Conservation (phyloP, 495 filamentous ascomycete species). For the Neurospora intermedia region DNA sequence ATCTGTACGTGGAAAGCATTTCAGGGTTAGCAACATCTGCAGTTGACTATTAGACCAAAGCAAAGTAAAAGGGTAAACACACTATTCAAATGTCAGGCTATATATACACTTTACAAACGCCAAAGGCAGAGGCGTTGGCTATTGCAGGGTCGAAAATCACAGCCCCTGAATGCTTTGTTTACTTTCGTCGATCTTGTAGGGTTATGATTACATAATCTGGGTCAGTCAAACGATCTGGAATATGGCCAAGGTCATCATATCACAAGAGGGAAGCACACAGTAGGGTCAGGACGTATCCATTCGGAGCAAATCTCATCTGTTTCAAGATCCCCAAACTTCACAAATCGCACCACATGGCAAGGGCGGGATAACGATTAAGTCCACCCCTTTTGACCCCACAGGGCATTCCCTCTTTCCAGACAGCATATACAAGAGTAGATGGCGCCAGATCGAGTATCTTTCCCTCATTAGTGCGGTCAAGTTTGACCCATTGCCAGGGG, state of each 20-base stretch:
- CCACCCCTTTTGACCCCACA: conserved; percentile 54
- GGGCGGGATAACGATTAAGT: conserved; percentile 46
- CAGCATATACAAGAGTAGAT: conserved; percentile 30
- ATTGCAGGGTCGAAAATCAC: not conserved
- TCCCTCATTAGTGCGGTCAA: conserved; percentile 89
- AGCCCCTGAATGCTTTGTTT: not conserved
- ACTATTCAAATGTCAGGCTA: not conserved
- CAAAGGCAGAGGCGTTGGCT: not conserved
- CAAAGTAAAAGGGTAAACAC: not conserved
- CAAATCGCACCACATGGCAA: conserved; percentile 13
- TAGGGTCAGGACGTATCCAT: not conserved
- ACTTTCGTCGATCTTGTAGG: not conserved
- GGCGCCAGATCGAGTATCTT: conserved; percentile 59
- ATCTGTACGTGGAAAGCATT: not conserved
- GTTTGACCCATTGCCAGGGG: conserved; percentile 31
- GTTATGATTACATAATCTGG: not conserved
- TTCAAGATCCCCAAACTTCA: conserved; percentile 1
- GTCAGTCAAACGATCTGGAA: not conserved
- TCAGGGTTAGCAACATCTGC: too few relatives aligned
- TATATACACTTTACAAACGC: not conserved
- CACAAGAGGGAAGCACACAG: not conserved
- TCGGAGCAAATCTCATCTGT: not conserved
- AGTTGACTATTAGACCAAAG: not conserved
- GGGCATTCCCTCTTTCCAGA: conserved; percentile 76
- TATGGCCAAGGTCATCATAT: not conserved